Evolutionary conservation across 2,329 filamentous ascomycete species (phyloP), one percentile per base, ranked within the genome.

Genomic region (Arthroderma uncinatum): DNA sequence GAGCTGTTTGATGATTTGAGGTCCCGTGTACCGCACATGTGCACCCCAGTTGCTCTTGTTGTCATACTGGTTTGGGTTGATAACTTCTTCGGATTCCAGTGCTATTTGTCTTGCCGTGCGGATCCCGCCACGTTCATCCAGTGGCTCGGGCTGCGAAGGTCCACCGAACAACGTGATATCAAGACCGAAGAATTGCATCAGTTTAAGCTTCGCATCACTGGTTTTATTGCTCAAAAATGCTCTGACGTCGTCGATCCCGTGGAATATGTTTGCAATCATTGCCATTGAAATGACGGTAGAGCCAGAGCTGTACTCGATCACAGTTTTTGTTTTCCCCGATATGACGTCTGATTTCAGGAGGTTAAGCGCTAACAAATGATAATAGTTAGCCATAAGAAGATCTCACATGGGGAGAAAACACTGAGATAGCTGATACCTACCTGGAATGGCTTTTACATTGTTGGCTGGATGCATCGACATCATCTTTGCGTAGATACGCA

Each of bases 401-500:
- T 9, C 2, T 23, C 33, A 40, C 28, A 25, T 14, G 14, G n/a
- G n/a, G n/a, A n/a, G n/a, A n/a, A n/a, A n/a, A n/a, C n/a, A n/a
- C n/a, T n/a, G n/a, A n/a, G 47, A 25, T 19, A 34, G 25, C 14
- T 25, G 2, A 23, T 23, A 30, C 14, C 19, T 50, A 60, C 59
- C 68, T 62, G 82, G 82, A 68, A 85, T 76, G 1, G 78, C 76
- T 64, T 85, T 85, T 62, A 85, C 82, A 52, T 85, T 85, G 60
- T 85, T 80, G 2, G 81, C 79, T 0, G 82, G 82, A 62, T 82
- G 79, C 73, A 79, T 79, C 1, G 79, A 81, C 76, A 85, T 79
- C 79, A 85, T 81, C 69, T 85, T 84, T 37, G 82, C 82, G 61
- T 82, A 84, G 55, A 85, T 82, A 9, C 80, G 76, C 3, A 85